Conservation (phyloP, 2,329 filamentous ascomycete genomes). For the Colletotrichum siamense region DNA sequence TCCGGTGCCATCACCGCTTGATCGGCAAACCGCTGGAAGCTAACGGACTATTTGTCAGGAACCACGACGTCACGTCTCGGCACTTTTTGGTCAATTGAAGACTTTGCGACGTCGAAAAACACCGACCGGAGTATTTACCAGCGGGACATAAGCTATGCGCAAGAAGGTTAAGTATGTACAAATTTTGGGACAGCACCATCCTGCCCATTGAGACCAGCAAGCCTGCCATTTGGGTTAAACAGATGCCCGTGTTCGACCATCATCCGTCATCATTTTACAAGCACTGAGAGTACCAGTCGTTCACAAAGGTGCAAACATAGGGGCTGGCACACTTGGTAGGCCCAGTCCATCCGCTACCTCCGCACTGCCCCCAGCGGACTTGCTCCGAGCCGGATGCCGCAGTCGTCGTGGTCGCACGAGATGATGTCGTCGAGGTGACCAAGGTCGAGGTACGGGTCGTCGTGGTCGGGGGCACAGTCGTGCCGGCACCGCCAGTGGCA, state of each 20-base stretch:
- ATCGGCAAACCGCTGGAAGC: neutral
- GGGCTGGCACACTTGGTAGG: slow-evolving; percentile 22
- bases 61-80: neutral
- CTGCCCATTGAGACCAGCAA: neutral
- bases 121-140: neutral
- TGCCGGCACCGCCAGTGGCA: slow-evolving; percentile 14
- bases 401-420: slow-evolving; percentile 11
- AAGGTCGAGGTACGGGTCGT: neutral
- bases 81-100: neutral
- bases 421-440: neutral
- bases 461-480: neutral
- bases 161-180: neutral
- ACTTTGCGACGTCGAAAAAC: neutral
- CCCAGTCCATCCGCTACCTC: slow-evolving; percentile 23
- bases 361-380: slow-evolving; percentile 26
- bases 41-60: neutral
- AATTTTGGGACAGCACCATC: fast-evolving
- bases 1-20: neutral
- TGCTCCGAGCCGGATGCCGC: slow-evolving; percentile 4
- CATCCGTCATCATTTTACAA: neutral
- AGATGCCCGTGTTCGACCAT: neutral
- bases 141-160: neutral
- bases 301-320: slow-evolving; percentile 20
- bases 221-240: fast-evolving
- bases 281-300: slow-evolving; percentile 29